Conservation (phyloP, 1,139 yeast genomes). For the Suhomyces wounanorum region DNA sequence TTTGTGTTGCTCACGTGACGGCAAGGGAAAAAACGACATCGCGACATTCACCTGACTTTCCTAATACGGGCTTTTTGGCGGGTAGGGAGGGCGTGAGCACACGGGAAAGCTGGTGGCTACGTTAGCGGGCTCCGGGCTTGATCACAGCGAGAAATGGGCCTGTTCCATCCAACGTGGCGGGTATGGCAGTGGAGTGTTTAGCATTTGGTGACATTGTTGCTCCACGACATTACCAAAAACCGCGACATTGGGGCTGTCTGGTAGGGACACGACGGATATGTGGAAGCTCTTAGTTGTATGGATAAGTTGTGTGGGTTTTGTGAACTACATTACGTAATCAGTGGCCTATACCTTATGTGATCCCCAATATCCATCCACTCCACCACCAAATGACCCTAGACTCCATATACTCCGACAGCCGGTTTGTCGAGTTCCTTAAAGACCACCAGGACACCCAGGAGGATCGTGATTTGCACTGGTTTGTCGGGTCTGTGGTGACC, state of each 20-base stretch:
- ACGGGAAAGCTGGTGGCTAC: no score
- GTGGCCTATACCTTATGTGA: neutral
- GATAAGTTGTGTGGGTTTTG: no score
- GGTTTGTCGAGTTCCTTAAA: conserved; percentile 6
- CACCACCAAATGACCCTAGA: conserved; percentile 1
- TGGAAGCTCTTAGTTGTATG: no score
- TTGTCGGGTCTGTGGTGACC: conserved; percentile 28
- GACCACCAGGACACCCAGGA: conserved; percentile 17
- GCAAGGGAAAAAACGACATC: neutral
- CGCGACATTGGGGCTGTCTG: neutral
- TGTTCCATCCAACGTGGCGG: neutral
- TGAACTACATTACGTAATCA: no score
- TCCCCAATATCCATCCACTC: neutral
- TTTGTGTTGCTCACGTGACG: neutral
- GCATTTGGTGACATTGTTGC: neutral
- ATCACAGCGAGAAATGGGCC: no score
- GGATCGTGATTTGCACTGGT: conserved; percentile 47
- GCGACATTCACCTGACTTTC: neutral
- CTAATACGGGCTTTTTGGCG: no score
- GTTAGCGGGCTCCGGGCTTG: no score
- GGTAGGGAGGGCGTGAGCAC: no score
- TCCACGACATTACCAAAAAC: neutral
- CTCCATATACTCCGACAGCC: conserved; percentile 5
- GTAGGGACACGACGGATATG: no score
- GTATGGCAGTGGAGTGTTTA: neutral